phyloP scores from a whole-genome alignment of 768 basidiomycete species.

The Cystobasidium tubakii region DNA sequence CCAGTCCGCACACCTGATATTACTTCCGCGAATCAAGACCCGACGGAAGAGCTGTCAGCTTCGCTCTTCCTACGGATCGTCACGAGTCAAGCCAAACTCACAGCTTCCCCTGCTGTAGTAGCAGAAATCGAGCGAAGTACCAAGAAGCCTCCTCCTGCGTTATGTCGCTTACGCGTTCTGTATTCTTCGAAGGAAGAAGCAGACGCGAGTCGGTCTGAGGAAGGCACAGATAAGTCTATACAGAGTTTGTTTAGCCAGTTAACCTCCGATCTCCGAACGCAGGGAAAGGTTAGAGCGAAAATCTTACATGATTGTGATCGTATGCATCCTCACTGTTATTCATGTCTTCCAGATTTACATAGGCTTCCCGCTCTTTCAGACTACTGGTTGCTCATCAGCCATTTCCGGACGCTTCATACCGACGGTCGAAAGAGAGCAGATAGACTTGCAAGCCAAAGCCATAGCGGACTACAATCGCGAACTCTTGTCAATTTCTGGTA shows the following conservation, averaged over 20 bases:
- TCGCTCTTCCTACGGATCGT: slow-evolving; percentile 48
- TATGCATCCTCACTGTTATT: not conserved
- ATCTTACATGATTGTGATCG: no score
- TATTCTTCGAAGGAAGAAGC: slow-evolving; percentile 53
- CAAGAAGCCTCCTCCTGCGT: slow-evolving; percentile 82
- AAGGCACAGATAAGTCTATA: not conserved
- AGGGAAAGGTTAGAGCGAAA: slow-evolving; percentile 41
- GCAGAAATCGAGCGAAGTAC: slow-evolving; percentile 79
- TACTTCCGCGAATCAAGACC: slow-evolving; percentile 43
- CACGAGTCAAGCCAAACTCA: slow-evolving; percentile 49
- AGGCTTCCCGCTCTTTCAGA: slow-evolving; percentile 55
- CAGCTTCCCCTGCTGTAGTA: slow-evolving; percentile 49
- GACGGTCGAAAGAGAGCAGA: slow-evolving; percentile 89
- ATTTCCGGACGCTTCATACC: slow-evolving; percentile 82
- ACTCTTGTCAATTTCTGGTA: slow-evolving; percentile 74
- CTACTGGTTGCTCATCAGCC: slow-evolving; percentile 70
- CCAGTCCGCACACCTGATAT: not conserved
- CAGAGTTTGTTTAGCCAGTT: slow-evolving; percentile 40
- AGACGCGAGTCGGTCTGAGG: slow-evolving; percentile 16
- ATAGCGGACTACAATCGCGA: slow-evolving; percentile 71
- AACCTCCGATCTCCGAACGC: slow-evolving; percentile 30
- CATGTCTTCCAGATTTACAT: slow-evolving; percentile 17
- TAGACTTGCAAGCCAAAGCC: slow-evolving; percentile 42
- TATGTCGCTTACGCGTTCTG: slow-evolving; percentile 72
- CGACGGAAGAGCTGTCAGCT: slow-evolving; percentile 45